Percentiles rank a stretch among this genome's conserved stretches.
Conservation (phyloP, 768 basidiomycete genomes). For the Ramaria sp. region DNA sequence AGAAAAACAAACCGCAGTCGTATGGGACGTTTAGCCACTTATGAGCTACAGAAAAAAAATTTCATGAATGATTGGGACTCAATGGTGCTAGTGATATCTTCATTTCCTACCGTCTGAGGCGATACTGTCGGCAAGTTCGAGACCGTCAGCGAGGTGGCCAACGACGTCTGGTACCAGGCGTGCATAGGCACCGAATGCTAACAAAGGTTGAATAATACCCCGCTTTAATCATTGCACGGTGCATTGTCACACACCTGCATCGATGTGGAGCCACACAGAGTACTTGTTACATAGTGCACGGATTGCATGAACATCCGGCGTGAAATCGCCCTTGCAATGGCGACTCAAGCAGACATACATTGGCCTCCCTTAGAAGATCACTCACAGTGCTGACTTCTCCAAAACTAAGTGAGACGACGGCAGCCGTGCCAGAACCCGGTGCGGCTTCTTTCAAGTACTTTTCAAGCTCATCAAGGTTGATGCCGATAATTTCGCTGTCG, state of each 20-base stretch:
- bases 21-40: conserved; percentile 32
- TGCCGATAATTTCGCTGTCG: neutral
- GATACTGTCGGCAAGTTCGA: conserved; percentile 29
- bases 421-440: conserved; percentile 7
- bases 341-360: neutral
- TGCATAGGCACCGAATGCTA: conserved; percentile 34
- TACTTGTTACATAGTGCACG: conserved; percentile 24
- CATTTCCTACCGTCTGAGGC: conserved; percentile 24
- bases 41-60: conserved; percentile 13
- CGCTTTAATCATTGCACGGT: neutral
- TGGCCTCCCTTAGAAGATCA: neutral
- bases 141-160: conserved; percentile 17
- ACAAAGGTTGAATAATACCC: too few species aligned
- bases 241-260: conserved; percentile 25
- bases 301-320: conserved; percentile 18
- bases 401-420: conserved; percentile 20
- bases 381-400: conserved; percentile 34
- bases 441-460: conserved; percentile 17
- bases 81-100: too few species aligned
- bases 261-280: conserved; percentile 31
- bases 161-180: conserved; percentile 23
- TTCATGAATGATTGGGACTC: too few species aligned
- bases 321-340: conserved; percentile 21
- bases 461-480: conserved; percentile 18
- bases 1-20: conserved; percentile 31